Evolutionary conservation across 805 yeast species (phyloP), one percentile per base, ranked within the genome.

Genomic region (Candida khao-thaluensis): DNA sequence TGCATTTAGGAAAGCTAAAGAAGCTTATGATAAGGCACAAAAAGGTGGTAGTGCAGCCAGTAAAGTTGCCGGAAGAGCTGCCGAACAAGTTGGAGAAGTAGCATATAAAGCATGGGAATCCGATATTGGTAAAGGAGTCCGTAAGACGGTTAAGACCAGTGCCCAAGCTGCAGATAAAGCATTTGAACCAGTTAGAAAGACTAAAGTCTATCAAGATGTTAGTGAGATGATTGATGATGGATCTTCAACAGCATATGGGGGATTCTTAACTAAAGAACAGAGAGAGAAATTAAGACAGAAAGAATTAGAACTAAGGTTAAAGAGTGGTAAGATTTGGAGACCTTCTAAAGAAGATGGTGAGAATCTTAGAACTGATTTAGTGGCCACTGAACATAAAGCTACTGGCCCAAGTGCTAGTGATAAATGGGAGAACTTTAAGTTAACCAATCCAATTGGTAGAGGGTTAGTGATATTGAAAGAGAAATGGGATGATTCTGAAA

Each of bases 101-200:
- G 98, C 96, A 3, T 71, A 76, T 27, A 83, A 82, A 43, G 96
- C 97, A 1, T 93, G 99, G 99, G 96, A 93, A 45, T 88, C 96
- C 1, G 86, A 93, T 17, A 85, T 91, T 30, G 93, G 95, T 44
- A 81, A 82, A 59, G 84, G 82, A 35, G 90, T 96, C n/a, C 77
- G 98, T 54, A 73, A 79, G 30, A 88, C 89, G 0, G 91, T 88
- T n/a, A 76, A 74, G 42, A 75, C 77, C 37, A 81, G 96, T 3
- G 96, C 95, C 2, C 87, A 86, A 40, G 80, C 74, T 10, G 82
- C 91, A n/a, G 93, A 87, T 53, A 87, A 85, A 62, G 88, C 85
- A 23, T 77, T 85, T 36, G 97, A 90, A 53, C 99, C 99, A 8
- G 93, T 93, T 36, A 80, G 97, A 62, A 69, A 91, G 42, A 91